These are phyloP conservation scores for Geotrichum australiense DNA, from an alignment of 1,139 yeast genomes.

Conservation along the genomic window DNA sequence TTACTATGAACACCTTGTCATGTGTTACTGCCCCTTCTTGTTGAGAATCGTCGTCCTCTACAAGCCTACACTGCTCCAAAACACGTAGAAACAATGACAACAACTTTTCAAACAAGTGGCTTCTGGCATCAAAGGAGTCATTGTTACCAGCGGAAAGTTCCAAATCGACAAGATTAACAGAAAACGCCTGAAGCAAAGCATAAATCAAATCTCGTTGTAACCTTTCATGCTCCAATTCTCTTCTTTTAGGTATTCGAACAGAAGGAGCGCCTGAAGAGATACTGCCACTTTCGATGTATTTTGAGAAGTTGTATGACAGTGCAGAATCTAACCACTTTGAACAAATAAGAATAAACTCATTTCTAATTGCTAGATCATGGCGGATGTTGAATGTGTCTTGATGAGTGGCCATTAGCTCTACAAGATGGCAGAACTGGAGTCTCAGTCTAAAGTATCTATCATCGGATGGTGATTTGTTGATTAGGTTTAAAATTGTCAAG, in stretches of 20 bases:
- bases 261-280: constrained; percentile 7
- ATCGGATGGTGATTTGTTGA: constrained; percentile 36
- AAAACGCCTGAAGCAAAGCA: constrained; percentile 24
- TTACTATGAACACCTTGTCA: constrained; percentile 48
- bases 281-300: constrained; percentile 15
- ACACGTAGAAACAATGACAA: constrained; percentile 67
- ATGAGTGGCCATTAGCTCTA: constrained; percentile 45
- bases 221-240: constrained; percentile 24
- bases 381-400: constrained; percentile 30
- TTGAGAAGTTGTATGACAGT: constrained; percentile 10
- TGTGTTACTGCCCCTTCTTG: constrained; percentile 12
- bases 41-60: constrained; percentile 21
- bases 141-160: constrained; percentile 38
- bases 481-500: constrained; percentile 33
- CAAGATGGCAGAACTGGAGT: constrained; percentile 53
- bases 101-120: constrained; percentile 61
- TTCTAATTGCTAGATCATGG: constrained; percentile 56
- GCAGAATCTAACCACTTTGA: constrained; percentile 56
- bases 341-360: constrained; percentile 50
- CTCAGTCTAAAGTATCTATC: constrained; percentile 44
- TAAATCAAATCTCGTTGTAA: constrained; percentile 26
- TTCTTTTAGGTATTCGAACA: constrained; percentile 1
- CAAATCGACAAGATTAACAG: constrained; percentile 26
- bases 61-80: constrained; percentile 49
- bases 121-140: constrained; percentile 48